Conservation (phyloP, 345 rosid species). For the Theobroma cacao region DNA sequence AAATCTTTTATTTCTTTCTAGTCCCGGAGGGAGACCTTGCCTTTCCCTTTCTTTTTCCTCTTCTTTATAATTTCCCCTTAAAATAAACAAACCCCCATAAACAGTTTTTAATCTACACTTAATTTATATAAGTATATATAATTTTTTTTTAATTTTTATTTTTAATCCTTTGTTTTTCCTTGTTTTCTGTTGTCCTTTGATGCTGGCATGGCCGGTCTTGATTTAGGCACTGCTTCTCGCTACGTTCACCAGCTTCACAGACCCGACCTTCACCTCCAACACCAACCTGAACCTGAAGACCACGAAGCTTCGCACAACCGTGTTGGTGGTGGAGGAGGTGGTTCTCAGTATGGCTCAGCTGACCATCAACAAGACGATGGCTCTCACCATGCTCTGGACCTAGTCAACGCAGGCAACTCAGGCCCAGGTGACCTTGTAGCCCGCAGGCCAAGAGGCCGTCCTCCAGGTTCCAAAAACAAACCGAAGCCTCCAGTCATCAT, state of each 20-base stretch:
- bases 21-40: constrained; percentile 7
- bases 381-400: constrained; percentile 49
- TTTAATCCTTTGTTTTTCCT: constrained; percentile 17
- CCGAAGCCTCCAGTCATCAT: constrained; percentile 87
- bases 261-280: constrained; percentile 60
- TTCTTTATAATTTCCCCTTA: constrained; percentile 22
- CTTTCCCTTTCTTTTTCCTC: constrained; percentile 21
- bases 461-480: constrained; percentile 92
- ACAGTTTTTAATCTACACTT: constrained; percentile 22
- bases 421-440: constrained; percentile 41
- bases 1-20: constrained; percentile 8
- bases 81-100: constrained; percentile 9
- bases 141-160: constrained; percentile 7
- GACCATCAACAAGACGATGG: constrained; percentile 28
- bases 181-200: constrained; percentile 25
- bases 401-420: constrained; percentile 35
- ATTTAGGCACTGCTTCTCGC: constrained; percentile 42
- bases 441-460: constrained; percentile 87
- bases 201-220: constrained; percentile 44
- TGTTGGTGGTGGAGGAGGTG: constrained; percentile 32
- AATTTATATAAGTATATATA: constrained; percentile 7
- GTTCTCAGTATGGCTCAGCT: constrained; percentile 31
- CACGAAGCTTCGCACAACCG: constrained; percentile 32
- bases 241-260: constrained; percentile 37
- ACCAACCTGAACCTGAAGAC: constrained; percentile 48